phyloP scores from a whole-genome alignment of 495 filamentous ascomycete species.

The Aspergillus cavernicola region DNA sequence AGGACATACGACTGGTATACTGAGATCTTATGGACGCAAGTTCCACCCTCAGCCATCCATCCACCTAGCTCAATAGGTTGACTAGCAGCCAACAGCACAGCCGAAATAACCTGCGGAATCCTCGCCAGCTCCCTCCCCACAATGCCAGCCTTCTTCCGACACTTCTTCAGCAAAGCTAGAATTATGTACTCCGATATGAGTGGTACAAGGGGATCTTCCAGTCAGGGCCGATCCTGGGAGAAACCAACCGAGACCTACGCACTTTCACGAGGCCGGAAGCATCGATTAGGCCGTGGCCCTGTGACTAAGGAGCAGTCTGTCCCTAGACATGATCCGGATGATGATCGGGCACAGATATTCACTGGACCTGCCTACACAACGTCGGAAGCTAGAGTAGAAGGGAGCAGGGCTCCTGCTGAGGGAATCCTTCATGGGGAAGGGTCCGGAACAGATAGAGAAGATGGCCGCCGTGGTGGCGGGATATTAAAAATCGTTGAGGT shows the following conservation, averaged over 20 bases:
- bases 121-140: constrained; percentile 22
- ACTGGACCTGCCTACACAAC: constrained; percentile 11
- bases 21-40: constrained; percentile 25
- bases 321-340: not conserved
- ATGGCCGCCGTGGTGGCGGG: constrained; percentile 5
- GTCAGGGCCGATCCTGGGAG: not conserved
- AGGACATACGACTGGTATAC: constrained; percentile 22
- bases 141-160: constrained; percentile 17
- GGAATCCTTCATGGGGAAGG: not conserved
- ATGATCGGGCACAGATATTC: constrained; percentile 7
- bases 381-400: constrained; percentile 10
- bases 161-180: constrained; percentile 15
- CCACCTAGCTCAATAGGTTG: not conserved
- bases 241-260: not conserved
- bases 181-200: constrained; percentile 4
- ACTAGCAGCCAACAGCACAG: constrained; percentile 9
- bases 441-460: not conserved
- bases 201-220: not conserved
- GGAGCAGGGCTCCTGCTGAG: not conserved
- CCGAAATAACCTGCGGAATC: constrained; percentile 24
- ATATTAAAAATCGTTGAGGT: constrained; percentile 26
- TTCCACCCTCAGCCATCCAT: too few relatives aligned
- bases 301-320: not conserved
- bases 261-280: not conserved
- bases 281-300: not conserved